Evolutionary conservation across 192 early-diverging fungal species (phyloP).

Genomic region (Neocallimastix lanati): DNA sequence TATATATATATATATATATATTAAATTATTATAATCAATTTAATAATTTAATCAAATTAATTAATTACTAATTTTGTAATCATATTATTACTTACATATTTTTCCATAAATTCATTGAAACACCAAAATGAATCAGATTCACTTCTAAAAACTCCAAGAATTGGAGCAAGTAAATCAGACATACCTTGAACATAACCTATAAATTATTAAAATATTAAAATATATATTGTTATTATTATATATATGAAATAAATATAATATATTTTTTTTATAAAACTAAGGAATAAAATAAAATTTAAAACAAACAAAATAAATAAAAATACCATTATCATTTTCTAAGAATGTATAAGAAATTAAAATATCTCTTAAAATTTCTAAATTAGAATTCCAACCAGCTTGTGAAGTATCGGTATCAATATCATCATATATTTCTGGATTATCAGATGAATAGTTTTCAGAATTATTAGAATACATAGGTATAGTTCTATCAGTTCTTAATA

Average conservation of each 20-base stretch:
- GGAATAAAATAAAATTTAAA: too few species aligned
- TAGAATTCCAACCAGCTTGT: slow-evolving; percentile 42
- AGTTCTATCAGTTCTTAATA: slow-evolving; percentile 82
- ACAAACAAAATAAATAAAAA: too few species aligned
- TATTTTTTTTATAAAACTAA: too few species aligned
- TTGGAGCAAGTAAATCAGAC: slow-evolving; percentile 80
- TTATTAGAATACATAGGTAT: slow-evolving; percentile 57
- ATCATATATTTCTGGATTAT: background rate
- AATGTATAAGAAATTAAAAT: slow-evolving; percentile 83
- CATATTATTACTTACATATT: slow-evolving; percentile 31
- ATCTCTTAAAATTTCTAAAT: slow-evolving; percentile 74
- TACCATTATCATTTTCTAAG: slow-evolving; percentile 34
- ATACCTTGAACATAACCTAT: slow-evolving; percentile 92
- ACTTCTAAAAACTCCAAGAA: slow-evolving; percentile 72
- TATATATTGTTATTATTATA: too few species aligned
- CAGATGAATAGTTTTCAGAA: background rate
- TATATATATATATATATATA: too few species aligned
- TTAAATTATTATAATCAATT: too few species aligned
- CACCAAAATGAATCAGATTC: slow-evolving; percentile 88
- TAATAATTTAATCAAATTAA: too few species aligned
- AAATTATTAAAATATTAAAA: too few species aligned
- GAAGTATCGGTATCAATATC: slow-evolving; percentile 4
- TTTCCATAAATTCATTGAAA: slow-evolving; percentile 76
- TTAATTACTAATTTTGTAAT: too few species aligned
- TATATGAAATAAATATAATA: too few species aligned